Evolutionary conservation across 805 yeast genomes (phyloP), one percentile per base, ranked within the genome.

Genomic region (Kodamaea leandrae): DNA sequence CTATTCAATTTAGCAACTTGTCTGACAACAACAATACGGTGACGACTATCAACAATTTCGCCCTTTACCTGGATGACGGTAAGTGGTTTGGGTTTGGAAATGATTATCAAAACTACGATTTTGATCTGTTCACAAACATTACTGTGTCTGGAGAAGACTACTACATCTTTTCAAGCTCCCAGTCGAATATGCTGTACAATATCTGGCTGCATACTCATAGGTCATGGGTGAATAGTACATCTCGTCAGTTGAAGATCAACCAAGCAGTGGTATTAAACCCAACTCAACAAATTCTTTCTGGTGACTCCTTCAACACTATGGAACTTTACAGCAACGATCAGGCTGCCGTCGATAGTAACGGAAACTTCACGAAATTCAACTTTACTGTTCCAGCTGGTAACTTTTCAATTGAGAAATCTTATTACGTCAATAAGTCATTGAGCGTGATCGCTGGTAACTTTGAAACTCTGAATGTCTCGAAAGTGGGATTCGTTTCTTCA

Each of bases 361-460:
- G 53, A 4, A 45, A 47, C 7, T 54, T 66, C 17, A 44, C 48
- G 3, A 40, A 48, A 6, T 60, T 53, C 36, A 53, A 58, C 28
- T 43, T 66, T 28, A 40, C 51, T 4, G 45, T 66, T 4, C 46
- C 53, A n/a, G 49, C 46, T 3, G 50, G 55, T 7, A 26, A 37
- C 36, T 15, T 45, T 3, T 39, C 36, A 20, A 56, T 66, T 13
- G 36, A 53, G 18, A 43, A 67, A 2, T 73, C 78, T 1, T 57
- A 58, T 37, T 73, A 68, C 41, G 55, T 76, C 23, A 82, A 85
- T 54, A 64, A 64, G 9, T 56, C 80, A 0, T 45, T 72, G 8
- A 63, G 80, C 29, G 74, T 76, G 0, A 60, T 84, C 36, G 89
- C 86, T 6, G 93, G 91, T 15, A 58, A 63, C 3, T 80, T 82